phyloP scores from a whole-genome alignment of 768 basidiomycete species.

The Paxillus rubicundulus region DNA sequence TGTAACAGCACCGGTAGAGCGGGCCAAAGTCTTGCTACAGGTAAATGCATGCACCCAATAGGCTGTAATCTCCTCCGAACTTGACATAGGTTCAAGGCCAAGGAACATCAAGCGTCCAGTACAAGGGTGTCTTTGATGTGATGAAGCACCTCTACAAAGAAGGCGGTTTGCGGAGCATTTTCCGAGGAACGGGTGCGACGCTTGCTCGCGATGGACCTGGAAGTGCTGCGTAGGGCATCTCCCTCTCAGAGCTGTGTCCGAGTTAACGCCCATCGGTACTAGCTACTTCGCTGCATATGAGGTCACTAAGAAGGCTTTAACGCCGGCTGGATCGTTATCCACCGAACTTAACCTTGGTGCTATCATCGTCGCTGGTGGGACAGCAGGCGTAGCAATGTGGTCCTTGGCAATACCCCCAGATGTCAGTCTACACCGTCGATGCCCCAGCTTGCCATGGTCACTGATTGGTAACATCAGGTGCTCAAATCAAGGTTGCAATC shows the following conservation, averaged over 20 bases:
- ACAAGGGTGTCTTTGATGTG: slow-evolving; percentile 91
- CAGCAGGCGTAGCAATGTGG: slow-evolving; percentile 99
- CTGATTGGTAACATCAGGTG: slow-evolving; percentile 52
- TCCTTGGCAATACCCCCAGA: slow-evolving; percentile 95
- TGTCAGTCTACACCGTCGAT: slow-evolving; percentile 44
- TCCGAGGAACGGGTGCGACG: slow-evolving; percentile 91
- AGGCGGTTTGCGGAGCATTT: slow-evolving; percentile 89
- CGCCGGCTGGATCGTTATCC: slow-evolving; percentile 76
- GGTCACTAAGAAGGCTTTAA: slow-evolving; percentile 83
- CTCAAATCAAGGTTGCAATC: slow-evolving; percentile 95
- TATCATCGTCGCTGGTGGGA: slow-evolving; percentile 89
- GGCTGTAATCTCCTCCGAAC: slow-evolving; percentile 1
- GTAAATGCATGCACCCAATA: slow-evolving; percentile 35
- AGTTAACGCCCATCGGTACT: slow-evolving; percentile 7
- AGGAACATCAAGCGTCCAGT: slow-evolving; percentile 64
- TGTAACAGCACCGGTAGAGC: slow-evolving; percentile 93
- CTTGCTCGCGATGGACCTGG: slow-evolving; percentile 94
- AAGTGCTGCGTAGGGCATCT: slow-evolving; percentile 78
- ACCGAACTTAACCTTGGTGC: slow-evolving; percentile 81
- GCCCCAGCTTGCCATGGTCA: neutral
- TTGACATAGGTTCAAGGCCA: slow-evolving; percentile 81
- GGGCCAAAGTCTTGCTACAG: slow-evolving; percentile 95
- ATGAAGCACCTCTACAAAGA: slow-evolving; percentile 88
- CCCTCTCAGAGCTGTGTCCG: neutral
- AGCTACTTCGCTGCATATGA: slow-evolving; percentile 99